Conservation (phyloP, 2,329 filamentous ascomycete genomes). For the Hawksworthiomyces lignivorus region DNA sequence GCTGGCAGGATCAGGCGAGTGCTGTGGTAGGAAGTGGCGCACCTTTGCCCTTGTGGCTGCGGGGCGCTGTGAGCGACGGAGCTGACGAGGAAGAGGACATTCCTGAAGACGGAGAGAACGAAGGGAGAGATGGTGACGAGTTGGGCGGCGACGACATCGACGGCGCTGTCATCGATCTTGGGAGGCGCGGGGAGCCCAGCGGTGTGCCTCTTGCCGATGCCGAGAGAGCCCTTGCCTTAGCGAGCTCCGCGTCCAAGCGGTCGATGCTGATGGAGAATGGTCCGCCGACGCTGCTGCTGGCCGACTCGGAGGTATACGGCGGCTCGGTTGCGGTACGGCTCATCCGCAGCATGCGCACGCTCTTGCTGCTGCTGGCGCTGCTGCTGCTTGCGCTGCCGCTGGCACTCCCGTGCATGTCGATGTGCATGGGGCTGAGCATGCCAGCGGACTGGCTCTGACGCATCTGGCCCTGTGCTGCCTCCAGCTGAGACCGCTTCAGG, state of each 20-base stretch:
- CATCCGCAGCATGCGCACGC: too few species aligned
- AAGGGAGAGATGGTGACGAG: slow-evolving; percentile 1
- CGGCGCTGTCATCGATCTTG: neutral
- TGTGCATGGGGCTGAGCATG: slow-evolving; percentile 13
- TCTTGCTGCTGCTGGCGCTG: neutral
- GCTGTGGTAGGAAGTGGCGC: neutral
- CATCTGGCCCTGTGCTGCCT: slow-evolving; percentile 38
- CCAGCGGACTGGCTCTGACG: neutral
- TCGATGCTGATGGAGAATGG: slow-evolving; percentile 13
- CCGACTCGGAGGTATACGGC: slow-evolving; percentile 8
- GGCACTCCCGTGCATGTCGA: slow-evolving; percentile 2
- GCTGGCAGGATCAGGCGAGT: too few species aligned
- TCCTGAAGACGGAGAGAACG: too few species aligned
- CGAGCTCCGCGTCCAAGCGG: slow-evolving; percentile 15
- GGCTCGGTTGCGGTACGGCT: slow-evolving; percentile 6
- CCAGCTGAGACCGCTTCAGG: too few species aligned
- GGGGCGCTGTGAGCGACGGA: neutral
- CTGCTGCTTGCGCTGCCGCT: slow-evolving; percentile 2
- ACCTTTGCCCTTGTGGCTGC: slow-evolving; percentile 2
- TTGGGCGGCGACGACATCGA: neutral
- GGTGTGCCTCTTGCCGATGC: too few species aligned
- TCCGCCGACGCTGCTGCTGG: slow-evolving; percentile 6
- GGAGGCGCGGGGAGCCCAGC: too few species aligned
- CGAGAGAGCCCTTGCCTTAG: too few species aligned
- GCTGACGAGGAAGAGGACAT: neutral